phyloP scores from a whole-genome alignment of 1,139 yeast genomes.

The Taphrina flavorubra region DNA sequence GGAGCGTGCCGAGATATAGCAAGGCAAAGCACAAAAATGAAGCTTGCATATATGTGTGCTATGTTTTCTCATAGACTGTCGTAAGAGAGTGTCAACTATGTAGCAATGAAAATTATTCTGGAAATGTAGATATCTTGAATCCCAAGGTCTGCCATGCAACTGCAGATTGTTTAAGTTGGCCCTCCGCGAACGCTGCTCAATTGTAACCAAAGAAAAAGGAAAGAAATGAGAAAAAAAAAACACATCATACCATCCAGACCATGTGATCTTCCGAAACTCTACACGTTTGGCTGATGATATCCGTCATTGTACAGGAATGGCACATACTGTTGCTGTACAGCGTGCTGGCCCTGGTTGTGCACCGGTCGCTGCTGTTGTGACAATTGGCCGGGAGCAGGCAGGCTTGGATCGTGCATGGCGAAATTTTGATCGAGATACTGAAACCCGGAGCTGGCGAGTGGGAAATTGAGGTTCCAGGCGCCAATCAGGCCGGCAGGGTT shows the following conservation, averaged over 20 bases:
- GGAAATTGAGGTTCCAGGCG: slow-evolving; percentile 31
- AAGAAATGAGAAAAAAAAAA: too few relatives aligned
- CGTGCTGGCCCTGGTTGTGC: neutral
- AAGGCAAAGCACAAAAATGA: too few relatives aligned
- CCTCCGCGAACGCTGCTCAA: too few relatives aligned
- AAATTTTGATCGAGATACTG: slow-evolving; percentile 12
- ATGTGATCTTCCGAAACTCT: neutral
- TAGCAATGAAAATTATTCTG: too few relatives aligned
- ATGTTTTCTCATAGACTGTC: too few relatives aligned
- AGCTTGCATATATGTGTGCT: too few relatives aligned
- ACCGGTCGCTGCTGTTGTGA: neutral
- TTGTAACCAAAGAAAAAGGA: too few relatives aligned
- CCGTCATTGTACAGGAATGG: slow-evolving; percentile 11
- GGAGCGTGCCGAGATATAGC: neutral
- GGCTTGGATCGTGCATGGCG: slow-evolving; percentile 4
- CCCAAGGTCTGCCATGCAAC: too few relatives aligned
- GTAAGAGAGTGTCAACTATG: too few relatives aligned
- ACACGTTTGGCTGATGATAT: neutral
- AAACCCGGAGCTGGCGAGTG: slow-evolving; percentile 7
- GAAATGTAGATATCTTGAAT: too few relatives aligned
- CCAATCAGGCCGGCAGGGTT: slow-evolving; percentile 34
- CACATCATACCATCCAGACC: too few relatives aligned
- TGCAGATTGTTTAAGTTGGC: too few relatives aligned
- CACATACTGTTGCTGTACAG: slow-evolving; percentile 10
- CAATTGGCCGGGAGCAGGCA: neutral